Evolutionary conservation across 2,329 filamentous ascomycete species (phyloP), one percentile per base, ranked within the genome.

Genomic region (Colletotrichum scovillei): DNA sequence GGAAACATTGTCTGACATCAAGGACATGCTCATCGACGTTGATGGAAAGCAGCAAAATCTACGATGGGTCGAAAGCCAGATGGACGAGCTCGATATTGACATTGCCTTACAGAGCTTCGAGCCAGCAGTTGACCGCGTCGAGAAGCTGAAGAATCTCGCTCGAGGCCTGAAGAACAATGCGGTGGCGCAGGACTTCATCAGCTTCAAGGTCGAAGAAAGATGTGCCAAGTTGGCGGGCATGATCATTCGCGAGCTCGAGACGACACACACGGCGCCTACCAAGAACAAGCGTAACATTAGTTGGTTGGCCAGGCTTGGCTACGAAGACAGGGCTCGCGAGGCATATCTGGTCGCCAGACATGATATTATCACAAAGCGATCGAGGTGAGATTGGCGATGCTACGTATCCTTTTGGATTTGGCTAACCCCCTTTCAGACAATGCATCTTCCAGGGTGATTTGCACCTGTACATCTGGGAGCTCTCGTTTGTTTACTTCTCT

Each of bases 31-130:
- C 68, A 95, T 99, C 76, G 97, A 99, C 78, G 94, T 98, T 16
- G 97, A 98, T 78, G 97, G 97, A 62, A 97, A 97, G 79, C 95
- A 98, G 82, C 95, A 98, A 80, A 98, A 97, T 80, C 88, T 99
- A 59, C 93, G 96, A 66, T 98, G 95, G 95, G 95, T 99, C 0
- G 97, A 99, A 81, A 91, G 92, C 65, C 95, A 98, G 83, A 94
- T 99, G 82, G 97, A 99, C 80, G 95, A 97, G 79, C 90, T 99
- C 6, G 97, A 99, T 79, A 98, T 98, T 78, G 93, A 97, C 78
- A 95, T 99, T 78, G 96, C 97, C 0, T 88, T 98, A 63, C 96
- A 98, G 80, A 90, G 91, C 55, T 97, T 98, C 76, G 95, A 98
- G 78, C 90, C 92, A 24, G 94, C 97, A 0, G 97, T 98, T 0